Percentiles rank a stretch among this genome's conserved stretches.
These are phyloP conservation scores for Xylaria acuta DNA, from an alignment of 495 filamentous ascomycete species.

Conservation along the genomic window DNA sequence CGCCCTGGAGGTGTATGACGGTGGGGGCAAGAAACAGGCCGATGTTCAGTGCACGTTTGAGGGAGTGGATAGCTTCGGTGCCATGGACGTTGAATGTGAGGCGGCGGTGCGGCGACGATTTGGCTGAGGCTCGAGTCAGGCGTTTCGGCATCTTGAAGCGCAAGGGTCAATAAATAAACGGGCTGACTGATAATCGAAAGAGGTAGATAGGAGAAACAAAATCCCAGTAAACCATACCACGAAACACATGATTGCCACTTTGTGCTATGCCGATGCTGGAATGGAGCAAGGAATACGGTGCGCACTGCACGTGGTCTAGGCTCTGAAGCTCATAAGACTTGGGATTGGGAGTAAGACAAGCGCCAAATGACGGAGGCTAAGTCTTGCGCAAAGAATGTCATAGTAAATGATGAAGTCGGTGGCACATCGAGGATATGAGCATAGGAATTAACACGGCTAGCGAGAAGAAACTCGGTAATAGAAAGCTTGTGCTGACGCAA, in stretches of 20 bases:
- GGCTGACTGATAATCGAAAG: too few relatives aligned
- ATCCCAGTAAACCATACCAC: not conserved
- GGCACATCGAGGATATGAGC: not conserved
- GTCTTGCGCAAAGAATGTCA: conserved; percentile 15
- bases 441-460: not conserved
- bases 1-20: conserved; percentile 34
- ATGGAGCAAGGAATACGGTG: not conserved
- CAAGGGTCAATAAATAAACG: not conserved
- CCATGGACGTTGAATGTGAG: conserved; percentile 38
- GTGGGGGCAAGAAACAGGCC: conserved; percentile 37
- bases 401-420: conserved; percentile 7
- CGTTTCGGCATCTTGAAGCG: conserved; percentile 32
- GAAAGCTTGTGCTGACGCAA: conserved; percentile 9
- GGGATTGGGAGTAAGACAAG: not conserved
- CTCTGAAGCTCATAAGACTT: conserved; percentile 6
- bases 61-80: conserved; percentile 39
- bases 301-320: conserved; percentile 6
- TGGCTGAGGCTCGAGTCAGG: conserved; percentile 20
- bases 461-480: not conserved
- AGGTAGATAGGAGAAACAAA: not conserved
- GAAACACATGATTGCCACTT: conserved; percentile 16
- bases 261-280: not conserved
- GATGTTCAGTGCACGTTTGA: conserved; percentile 40
- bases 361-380: conserved; percentile 18
- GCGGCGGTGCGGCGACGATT: conserved; percentile 29